Conservation (phyloP, 306 rosid genomes). For the Boehmeria nivea region DNA sequence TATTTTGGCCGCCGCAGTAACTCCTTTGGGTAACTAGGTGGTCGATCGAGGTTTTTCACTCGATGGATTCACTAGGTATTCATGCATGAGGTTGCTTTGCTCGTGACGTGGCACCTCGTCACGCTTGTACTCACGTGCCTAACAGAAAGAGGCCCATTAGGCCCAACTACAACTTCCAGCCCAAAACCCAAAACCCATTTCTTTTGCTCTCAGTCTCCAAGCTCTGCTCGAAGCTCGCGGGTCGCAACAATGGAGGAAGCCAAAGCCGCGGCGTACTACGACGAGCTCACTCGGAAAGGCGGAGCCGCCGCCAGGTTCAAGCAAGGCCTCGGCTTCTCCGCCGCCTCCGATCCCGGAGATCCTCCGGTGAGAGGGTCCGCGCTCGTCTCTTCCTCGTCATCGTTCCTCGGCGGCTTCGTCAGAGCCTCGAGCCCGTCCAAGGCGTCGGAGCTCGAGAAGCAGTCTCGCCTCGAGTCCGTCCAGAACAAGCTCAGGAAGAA, state of each 20-base stretch:
- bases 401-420: conserved; percentile 72
- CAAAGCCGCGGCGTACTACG: conserved; percentile 90
- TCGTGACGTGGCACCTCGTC: no score
- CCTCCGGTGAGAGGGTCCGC: conserved; percentile 36
- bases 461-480: conserved; percentile 52
- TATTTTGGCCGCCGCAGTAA: no score
- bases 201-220: neutral
- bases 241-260: conserved; percentile 64
- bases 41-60: no score
- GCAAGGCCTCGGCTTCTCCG: conserved; percentile 80
- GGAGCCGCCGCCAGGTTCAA: conserved; percentile 85
- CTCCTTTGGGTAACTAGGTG: no score
- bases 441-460: conserved; percentile 41
- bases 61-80: no score
- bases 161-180: neutral
- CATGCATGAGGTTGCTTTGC: no score
- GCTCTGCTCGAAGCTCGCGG: conserved; percentile 5
- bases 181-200: neutral
- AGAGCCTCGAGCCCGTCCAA: conserved; percentile 62
- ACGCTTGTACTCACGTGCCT: no score
- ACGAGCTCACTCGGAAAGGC: conserved; percentile 74
- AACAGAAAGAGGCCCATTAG: neutral
- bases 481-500: conserved; percentile 65
- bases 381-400: conserved; percentile 49
- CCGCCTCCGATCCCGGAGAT: conserved; percentile 34